Conservation (phyloP, 1,284 basidiomycete species). For the Xanthoconium separans region DNA sequence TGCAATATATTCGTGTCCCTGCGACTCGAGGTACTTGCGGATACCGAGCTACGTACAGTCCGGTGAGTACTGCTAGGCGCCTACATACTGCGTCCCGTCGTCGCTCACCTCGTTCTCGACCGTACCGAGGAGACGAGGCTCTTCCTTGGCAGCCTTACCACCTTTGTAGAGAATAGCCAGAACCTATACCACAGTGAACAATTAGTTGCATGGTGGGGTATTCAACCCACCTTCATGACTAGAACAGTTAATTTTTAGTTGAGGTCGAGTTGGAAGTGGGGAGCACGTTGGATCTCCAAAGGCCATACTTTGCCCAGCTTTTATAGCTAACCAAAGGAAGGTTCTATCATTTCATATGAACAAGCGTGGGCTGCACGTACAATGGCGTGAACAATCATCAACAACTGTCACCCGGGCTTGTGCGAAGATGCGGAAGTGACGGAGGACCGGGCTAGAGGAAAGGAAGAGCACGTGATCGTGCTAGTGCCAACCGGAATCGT, state of each 20-base stretch:
- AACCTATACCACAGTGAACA: slow-evolving; percentile 45
- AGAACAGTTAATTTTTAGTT: neutral
- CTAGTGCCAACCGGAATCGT: slow-evolving; percentile 7
- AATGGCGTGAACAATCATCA: slow-evolving; percentile 1
- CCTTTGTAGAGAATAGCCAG: slow-evolving; percentile 83
- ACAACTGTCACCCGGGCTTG: slow-evolving; percentile 8
- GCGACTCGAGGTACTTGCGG: slow-evolving; percentile 65
- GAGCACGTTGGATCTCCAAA: neutral
- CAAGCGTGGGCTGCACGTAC: neutral
- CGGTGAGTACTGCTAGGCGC: slow-evolving; percentile 6
- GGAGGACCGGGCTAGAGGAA: neutral
- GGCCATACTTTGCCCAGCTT: neutral
- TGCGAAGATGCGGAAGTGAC: neutral
- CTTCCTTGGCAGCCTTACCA: slow-evolving; percentile 69
- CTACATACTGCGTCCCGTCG: neutral
- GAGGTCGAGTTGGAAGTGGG: neutral
- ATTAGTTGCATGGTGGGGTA: neutral
- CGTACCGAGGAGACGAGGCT: slow-evolving; percentile 87
- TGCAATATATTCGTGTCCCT: slow-evolving; percentile 79
- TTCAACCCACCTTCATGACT: slow-evolving; percentile 29
- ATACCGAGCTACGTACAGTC: slow-evolving; percentile 60
- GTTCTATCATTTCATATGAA: neutral
- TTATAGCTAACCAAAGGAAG: slow-evolving; percentile 19
- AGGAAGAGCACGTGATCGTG: slow-evolving; percentile 6
- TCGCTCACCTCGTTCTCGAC: slow-evolving; percentile 76